A percentile compares a stretch with the other conserved stretches of the same genome.
These are phyloP conservation scores for Polysphondylium violaceum DNA, from an alignment of 78 protist genomes.

Conservation along the genomic window DNA sequence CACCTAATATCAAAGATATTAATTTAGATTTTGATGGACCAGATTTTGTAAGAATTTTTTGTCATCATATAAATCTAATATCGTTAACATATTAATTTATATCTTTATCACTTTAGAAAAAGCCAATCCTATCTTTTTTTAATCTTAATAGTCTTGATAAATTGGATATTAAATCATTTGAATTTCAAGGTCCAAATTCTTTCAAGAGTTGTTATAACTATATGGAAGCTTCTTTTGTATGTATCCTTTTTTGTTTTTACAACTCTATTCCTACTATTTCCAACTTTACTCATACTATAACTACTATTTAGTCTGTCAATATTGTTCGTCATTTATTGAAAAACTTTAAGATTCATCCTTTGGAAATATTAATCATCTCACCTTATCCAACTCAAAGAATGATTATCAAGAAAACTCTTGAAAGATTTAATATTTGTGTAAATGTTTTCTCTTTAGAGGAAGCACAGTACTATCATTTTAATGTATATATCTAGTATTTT, in stretches of 20 bases:
- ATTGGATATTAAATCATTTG: slow-evolving; percentile 5
- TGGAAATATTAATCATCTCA: slow-evolving; percentile 2
- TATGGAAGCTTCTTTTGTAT: slow-evolving; percentile 5
- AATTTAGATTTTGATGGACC: not conserved
- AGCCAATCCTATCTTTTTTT: slow-evolving; percentile 24
- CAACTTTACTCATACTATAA: too few relatives aligned
- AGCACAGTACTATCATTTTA: slow-evolving; percentile 20
- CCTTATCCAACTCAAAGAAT: slow-evolving; percentile 41
- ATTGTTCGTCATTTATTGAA: not conserved
- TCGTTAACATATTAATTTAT: not conserved
- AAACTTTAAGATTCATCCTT: not conserved
- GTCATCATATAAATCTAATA: not conserved
- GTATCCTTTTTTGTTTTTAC: not conserved
- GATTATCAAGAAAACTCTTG: not conserved
- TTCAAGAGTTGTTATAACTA: not conserved
- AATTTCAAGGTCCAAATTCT: not conserved
- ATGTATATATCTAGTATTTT: not conserved
- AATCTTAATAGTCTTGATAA: slow-evolving; percentile 22
- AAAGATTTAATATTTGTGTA: not conserved
- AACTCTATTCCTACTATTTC: not conserved
- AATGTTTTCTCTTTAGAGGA: slow-evolving; percentile 35
- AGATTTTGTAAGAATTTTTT: not conserved
- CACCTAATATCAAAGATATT: slow-evolving; percentile 12
- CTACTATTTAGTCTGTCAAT: too few relatives aligned
- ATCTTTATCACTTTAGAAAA: not conserved